phyloP scores from a whole-genome alignment of 164 flowering plant species.

The Stephania japonica region DNA sequence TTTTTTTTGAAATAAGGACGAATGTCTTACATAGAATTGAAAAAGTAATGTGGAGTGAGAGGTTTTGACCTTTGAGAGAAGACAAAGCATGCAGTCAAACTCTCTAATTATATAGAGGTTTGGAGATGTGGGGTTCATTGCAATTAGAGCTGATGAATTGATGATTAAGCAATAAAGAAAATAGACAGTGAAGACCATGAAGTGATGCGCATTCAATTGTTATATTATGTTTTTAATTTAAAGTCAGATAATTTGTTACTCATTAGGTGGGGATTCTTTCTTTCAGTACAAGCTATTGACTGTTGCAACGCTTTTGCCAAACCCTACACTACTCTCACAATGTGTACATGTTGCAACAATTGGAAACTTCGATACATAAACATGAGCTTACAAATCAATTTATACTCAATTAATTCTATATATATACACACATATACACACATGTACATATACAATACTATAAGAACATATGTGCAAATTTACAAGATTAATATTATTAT shows the following conservation, averaged over 20 bases:
- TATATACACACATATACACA: too few species aligned
- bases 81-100: constrained; percentile 14
- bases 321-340: not conserved
- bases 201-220: constrained; percentile 5
- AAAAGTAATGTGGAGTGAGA: not conserved
- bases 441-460: too few species aligned
- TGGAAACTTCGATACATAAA: not conserved
- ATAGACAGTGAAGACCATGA: not conserved
- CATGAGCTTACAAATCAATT: too few species aligned
- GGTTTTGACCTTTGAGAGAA: constrained; percentile 16
- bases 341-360: not conserved
- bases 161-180: not conserved
- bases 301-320: constrained; percentile 17
- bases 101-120: not conserved
- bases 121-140: not conserved
- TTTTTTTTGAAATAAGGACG: too few species aligned
- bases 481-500: not conserved
- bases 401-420: too few species aligned
- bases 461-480: too few species aligned
- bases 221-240: not conserved
- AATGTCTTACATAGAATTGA: not conserved
- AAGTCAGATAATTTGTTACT: constrained; percentile 16
- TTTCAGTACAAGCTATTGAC: constrained; percentile 33
- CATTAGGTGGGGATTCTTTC: constrained; percentile 16
- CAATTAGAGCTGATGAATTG: not conserved